These are phyloP conservation scores for Rhodotorula sp. DNA, from an alignment of 1,284 basidiomycete species.

Conservation along the genomic window DNA sequence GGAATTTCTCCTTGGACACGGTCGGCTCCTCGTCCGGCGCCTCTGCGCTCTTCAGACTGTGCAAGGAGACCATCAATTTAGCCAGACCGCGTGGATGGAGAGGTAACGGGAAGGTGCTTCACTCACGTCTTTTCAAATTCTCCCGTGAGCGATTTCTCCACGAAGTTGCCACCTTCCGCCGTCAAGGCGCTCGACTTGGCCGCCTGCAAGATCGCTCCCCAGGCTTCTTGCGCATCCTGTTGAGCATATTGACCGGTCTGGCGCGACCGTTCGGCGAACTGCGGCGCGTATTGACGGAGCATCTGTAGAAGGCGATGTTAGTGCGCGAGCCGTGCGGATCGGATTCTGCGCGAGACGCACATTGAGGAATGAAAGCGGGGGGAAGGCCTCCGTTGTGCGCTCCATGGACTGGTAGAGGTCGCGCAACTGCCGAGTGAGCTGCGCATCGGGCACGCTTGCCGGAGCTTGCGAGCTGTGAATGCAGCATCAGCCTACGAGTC, in stretches of 20 bases:
- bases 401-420: constrained; percentile 72
- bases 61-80: too few species aligned
- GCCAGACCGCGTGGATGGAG: not conserved
- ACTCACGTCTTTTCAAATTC: constrained; percentile 77
- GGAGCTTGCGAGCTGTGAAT: constrained; percentile 6
- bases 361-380: constrained; percentile 69
- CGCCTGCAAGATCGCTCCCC: constrained; percentile 76
- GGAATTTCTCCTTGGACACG: constrained; percentile 66
- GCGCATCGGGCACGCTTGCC: constrained; percentile 48
- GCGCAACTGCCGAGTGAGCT: constrained; percentile 61
- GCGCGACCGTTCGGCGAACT: constrained; percentile 78
- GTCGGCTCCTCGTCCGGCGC: constrained; percentile 73
- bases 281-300: constrained; percentile 78
- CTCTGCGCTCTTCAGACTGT: constrained; percentile 72
- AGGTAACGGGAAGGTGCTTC: not conserved
- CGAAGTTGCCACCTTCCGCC: constrained; percentile 54
- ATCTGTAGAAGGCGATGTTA: constrained; percentile 45
- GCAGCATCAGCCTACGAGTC: too few species aligned
- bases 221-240: constrained; percentile 97
- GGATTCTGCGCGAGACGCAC: constrained; percentile 30
- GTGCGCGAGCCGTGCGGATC: not conserved
- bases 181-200: constrained; percentile 60
- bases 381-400: constrained; percentile 72
- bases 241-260: constrained; percentile 68
- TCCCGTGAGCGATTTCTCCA: constrained; percentile 82